Evolutionary conservation across 2,329 filamentous ascomycete species (phyloP).

Genomic region (Aspergillus sp.): DNA sequence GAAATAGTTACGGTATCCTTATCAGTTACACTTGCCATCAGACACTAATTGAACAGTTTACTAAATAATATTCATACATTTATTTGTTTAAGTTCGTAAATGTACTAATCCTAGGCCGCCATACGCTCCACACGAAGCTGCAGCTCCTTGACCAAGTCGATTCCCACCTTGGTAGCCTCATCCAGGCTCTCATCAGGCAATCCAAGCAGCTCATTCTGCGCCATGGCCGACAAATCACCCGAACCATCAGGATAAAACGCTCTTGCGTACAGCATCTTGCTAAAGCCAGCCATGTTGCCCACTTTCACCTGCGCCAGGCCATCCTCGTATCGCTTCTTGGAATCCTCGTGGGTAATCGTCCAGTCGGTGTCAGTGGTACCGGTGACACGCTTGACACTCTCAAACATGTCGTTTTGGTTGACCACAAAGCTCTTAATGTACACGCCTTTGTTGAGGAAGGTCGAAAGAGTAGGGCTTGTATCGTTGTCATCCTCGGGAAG

Average conservation of each 20-base stretch:
- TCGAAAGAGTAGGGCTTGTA: constrained; percentile 32
- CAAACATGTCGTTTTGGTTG: constrained; percentile 62
- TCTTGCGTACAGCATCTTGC: constrained; percentile 51
- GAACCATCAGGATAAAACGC: constrained; percentile 45
- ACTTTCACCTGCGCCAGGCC: constrained; percentile 42
- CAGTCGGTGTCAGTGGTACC: constrained; percentile 57
- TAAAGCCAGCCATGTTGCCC: constrained; percentile 44
- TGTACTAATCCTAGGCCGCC: constrained; percentile 12
- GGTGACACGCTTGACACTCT: constrained; percentile 55
- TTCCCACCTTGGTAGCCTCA: constrained; percentile 46
- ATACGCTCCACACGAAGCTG: constrained; percentile 22
- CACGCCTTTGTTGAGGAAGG: constrained; percentile 47
- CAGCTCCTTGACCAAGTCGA: constrained; percentile 41
- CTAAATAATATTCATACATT: no score
- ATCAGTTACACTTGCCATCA: no score
- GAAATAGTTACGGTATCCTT: no score
- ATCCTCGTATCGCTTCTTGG: constrained; percentile 45
- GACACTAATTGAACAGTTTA: no score
- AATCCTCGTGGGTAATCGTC: constrained; percentile 48
- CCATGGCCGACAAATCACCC: constrained; percentile 39
- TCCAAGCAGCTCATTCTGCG: constrained; percentile 52
- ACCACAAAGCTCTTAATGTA: constrained; percentile 55
- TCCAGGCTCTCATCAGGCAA: constrained; percentile 58
- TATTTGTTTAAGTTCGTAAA: no score
- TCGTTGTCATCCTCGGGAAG: constrained; percentile 36